Evolutionary conservation across 2,329 filamentous ascomycete species (phyloP).

Genomic region (Colletotrichum tanaceti): DNA sequence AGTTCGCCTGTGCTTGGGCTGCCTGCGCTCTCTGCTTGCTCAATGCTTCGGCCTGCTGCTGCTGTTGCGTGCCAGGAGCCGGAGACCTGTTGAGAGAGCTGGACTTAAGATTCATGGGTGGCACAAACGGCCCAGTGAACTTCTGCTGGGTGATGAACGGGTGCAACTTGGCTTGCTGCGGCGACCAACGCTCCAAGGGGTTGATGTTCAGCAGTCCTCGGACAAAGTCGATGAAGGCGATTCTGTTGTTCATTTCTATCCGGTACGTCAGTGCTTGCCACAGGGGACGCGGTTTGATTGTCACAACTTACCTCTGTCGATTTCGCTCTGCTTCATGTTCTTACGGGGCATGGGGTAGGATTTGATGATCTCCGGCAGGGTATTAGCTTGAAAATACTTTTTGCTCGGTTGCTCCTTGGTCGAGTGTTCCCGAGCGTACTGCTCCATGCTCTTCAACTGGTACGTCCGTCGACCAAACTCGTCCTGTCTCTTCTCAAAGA

Average conservation of each 20-base stretch:
- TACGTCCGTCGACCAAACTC: constrained; percentile 94
- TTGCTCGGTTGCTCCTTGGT: constrained; percentile 99
- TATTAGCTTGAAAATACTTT: constrained; percentile 97
- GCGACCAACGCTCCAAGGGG: constrained; percentile 95
- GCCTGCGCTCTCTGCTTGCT: constrained; percentile 89
- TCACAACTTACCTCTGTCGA: constrained; percentile 81
- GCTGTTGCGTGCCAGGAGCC: constrained; percentile 92
- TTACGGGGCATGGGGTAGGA: constrained; percentile 98
- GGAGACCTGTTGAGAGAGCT: constrained; percentile 87
- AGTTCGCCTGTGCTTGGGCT: constrained; percentile 77
- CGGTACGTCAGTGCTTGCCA: constrained; percentile 41
- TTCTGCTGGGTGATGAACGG: constrained; percentile 99
- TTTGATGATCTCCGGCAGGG: constrained; percentile 95
- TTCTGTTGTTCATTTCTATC: constrained; percentile 96
- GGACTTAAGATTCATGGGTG: constrained; percentile 95
- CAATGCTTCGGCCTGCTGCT: constrained; percentile 92
- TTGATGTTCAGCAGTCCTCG: constrained; percentile 93
- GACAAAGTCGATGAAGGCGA: constrained; percentile 98
- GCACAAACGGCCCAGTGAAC: constrained; percentile 94
- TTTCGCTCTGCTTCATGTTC: constrained; percentile 98
- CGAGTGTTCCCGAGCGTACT: constrained; percentile 94
- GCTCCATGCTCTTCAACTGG: constrained; percentile 95
- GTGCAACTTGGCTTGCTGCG: constrained; percentile 95
- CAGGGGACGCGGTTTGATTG: background rate
- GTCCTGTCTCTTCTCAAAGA: constrained; percentile 92